Evolutionary conservation across 2,329 filamentous ascomycete genomes (phyloP).

Genomic region (Exophiala mesophila): DNA sequence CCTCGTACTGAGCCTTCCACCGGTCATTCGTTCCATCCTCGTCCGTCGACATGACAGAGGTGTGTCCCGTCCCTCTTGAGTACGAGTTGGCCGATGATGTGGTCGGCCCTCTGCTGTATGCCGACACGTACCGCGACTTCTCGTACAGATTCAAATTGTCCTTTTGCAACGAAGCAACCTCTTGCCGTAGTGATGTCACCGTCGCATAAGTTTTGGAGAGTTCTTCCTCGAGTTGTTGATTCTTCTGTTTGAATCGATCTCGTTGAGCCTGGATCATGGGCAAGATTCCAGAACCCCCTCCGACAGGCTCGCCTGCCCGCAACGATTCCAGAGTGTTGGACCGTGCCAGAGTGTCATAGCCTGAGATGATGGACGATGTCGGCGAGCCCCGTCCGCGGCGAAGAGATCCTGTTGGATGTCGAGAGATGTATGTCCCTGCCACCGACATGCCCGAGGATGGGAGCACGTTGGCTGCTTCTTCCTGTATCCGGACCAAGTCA

Average conservation of each 20-base stretch:
- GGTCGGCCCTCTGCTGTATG: constrained; percentile 71
- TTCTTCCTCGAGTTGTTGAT: constrained; percentile 82
- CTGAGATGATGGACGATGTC: constrained; percentile 96
- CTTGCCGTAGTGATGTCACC: constrained; percentile 80
- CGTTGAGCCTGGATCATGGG: constrained; percentile 98
- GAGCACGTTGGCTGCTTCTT: constrained; percentile 76
- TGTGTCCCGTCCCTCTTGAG: constrained; percentile 58
- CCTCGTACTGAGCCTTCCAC: constrained; percentile 89
- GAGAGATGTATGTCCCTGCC: constrained; percentile 81
- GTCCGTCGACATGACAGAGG: constrained; percentile 58
- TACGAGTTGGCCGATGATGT: constrained; percentile 59
- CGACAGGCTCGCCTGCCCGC: constrained; percentile 62
- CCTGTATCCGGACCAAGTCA: constrained; percentile 81
- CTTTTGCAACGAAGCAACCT: constrained; percentile 86
- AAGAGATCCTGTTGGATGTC: constrained; percentile 62
- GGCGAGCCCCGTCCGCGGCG: constrained; percentile 72
- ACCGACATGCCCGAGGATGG: constrained; percentile 83
- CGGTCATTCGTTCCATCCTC: constrained; percentile 69
- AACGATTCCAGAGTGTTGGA: constrained; percentile 53
- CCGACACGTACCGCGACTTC: constrained; percentile 93
- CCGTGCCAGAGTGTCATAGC: constrained; percentile 68
- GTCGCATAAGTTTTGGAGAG: constrained; percentile 76
- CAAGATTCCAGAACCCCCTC: constrained; percentile 78
- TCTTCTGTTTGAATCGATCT: constrained; percentile 97
- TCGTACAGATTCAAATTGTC: constrained; percentile 96